Evolutionary conservation across 768 basidiomycete species (phyloP).

Genomic region (button mushroom (Agaricus bisporus)): DNA sequence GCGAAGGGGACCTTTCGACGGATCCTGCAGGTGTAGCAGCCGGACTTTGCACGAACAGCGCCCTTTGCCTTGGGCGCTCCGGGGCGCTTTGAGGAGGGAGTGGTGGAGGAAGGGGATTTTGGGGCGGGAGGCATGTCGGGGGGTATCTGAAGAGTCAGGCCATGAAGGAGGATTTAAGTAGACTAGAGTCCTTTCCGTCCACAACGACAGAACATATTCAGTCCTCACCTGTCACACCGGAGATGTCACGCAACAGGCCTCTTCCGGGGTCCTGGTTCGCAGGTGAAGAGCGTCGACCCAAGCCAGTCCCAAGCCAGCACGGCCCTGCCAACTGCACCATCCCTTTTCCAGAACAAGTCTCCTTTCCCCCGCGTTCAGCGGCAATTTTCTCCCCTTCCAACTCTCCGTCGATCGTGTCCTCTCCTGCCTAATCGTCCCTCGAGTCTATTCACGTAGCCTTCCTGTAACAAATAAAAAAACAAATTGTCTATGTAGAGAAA

Average conservation of each 20-base stretch:
- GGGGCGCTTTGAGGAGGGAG: conserved; percentile 4
- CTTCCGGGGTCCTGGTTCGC: too few species aligned
- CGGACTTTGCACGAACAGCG: conserved; percentile 79
- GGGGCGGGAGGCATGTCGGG: conserved; percentile 30
- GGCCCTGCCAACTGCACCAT: conserved; percentile 3
- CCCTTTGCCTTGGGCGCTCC: conserved; percentile 73
- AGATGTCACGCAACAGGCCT: too few species aligned
- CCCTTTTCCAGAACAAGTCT: conserved; percentile 10
- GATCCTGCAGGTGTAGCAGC: conserved; percentile 85
- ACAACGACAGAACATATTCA: conserved; percentile 5
- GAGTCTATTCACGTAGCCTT: not conserved
- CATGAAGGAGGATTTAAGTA: conserved; percentile 6
- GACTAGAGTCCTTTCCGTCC: not conserved
- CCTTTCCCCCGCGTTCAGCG: conserved; percentile 13
- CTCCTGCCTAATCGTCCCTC: not conserved
- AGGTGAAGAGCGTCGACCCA: too few species aligned
- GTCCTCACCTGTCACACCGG: not conserved
- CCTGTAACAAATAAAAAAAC: not conserved
- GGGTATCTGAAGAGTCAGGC: conserved; percentile 1
- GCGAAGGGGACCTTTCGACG: conserved; percentile 62
- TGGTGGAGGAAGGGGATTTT: conserved; percentile 30
- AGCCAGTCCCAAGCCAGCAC: conserved; percentile 4
- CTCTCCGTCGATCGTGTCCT: not conserved
- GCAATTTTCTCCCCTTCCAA: not conserved
- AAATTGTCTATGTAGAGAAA: not conserved